Base-by-base conservation (phyloP, 169 alveolate genomes). In the Cryptosporidium sp. region DNA sequence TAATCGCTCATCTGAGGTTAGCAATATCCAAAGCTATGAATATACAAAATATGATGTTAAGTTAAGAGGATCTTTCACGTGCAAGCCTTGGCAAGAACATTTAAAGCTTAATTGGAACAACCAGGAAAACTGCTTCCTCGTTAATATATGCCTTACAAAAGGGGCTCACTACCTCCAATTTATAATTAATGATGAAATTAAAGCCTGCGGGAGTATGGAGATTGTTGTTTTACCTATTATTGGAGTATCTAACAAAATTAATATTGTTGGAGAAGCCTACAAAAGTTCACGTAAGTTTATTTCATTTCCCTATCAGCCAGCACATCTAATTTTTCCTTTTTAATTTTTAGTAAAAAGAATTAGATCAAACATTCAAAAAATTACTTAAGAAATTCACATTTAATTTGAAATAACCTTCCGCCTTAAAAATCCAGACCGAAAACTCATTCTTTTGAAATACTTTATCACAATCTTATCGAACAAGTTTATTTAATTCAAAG, bases 171-270 rank as follows among this genome's bases (percentile, higher is more conserved):
- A 80, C 69, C 52, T 80, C 31, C 89, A 80, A 62, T 80, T 80
- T 31, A 80, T 80, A 16, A 45, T 80, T 35, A 80, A 80, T 65
- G 68, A 80, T 31, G 89, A 80, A 43, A 62, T 80, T 21, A 80
- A 43, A 26, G 75, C 89, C 31, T 80, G 89, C 45, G 89, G 89
- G 39, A 80, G 80, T 33, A 80, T 80, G 89, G 89, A 80, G 23
- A 80, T 80, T 16, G 89, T 80, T 4, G 89, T 80, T 41, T 43
- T 80, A 18, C 89, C 89, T 7, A 43, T 80, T 7, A 35, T 80
- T 39, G 89, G 89, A 9, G 89, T 80, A 10, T 59, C 89, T 3
- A 80, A 80, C 37, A 80, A 80, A 62, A 58, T 80, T 26, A 39
- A 45, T 29, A 62, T 73, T 26, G 51, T 35, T 12, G 75, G 89